A percentile compares a stretch with the other conserved stretches of the same genome.
Evolutionary conservation across 169 alveolate genomes (phyloP).

Genomic region (Cryptosporidium ubiquitum): DNA sequence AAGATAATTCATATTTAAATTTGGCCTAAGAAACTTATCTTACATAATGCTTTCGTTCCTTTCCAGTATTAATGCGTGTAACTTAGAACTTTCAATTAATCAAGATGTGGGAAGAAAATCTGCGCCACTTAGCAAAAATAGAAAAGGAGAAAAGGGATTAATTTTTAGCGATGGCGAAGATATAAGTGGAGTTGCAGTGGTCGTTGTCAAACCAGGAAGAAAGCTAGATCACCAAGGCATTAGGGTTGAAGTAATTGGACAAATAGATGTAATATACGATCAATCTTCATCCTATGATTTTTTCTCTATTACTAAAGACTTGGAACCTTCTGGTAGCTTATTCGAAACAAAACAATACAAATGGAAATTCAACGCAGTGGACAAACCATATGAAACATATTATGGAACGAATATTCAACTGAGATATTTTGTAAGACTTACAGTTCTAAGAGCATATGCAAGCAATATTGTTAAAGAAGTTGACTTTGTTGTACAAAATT

Average conservation of each 20-base stretch:
- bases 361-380: conserved; percentile 95
- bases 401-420: conserved; percentile 94
- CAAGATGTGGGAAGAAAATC: conserved; percentile 70
- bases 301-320: conserved; percentile 93
- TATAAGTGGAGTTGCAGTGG: conserved; percentile 90
- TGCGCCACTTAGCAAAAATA: conserved; percentile 74
- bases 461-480: conserved; percentile 93
- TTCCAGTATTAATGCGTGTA: conserved; percentile 66
- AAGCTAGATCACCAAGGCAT: conserved; percentile 98
- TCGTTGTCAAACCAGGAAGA: conserved; percentile 91
- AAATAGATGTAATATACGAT: conserved; percentile 86
- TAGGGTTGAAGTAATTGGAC: conserved; percentile 96
- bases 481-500: conserved; percentile 94
- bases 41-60: conserved; percentile 59
- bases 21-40: neutral
- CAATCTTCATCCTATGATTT: conserved; percentile 87
- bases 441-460: conserved; percentile 92
- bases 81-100: conserved; percentile 55
- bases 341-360: conserved; percentile 90
- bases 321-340: conserved; percentile 96
- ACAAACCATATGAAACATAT: conserved; percentile 97
- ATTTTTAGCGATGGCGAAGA: conserved; percentile 90
- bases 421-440: conserved; percentile 91
- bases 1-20: neutral
- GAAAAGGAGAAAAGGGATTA: conserved; percentile 85